Evolutionary conservation across 805 yeast genomes (phyloP).

Genomic region (Ogataea nitratoaversa): DNA sequence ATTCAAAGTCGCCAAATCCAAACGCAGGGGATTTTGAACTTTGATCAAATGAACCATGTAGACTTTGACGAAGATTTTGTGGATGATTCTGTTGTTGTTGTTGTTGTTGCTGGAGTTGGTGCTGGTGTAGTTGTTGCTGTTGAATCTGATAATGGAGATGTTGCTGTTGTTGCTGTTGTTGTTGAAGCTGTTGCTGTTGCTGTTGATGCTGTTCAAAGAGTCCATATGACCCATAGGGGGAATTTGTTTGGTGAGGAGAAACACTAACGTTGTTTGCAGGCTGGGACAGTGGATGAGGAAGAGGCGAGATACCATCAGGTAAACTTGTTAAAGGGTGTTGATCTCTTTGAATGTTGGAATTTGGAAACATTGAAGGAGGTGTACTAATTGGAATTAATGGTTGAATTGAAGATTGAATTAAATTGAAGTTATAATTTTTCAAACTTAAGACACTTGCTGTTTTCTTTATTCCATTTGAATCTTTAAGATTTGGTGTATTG

Average conservation of each 20-base stretch:
- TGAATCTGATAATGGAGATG: not conserved
- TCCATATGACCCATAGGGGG: not conserved
- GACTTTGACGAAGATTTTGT: not conserved
- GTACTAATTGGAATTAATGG: not conserved
- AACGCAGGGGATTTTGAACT: conserved; percentile 1
- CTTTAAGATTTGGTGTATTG: not conserved
- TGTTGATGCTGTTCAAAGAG: not conserved
- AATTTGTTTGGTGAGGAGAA: not conserved
- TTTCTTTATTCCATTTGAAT: not conserved
- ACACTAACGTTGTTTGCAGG: not conserved
- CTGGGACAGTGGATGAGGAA: not conserved
- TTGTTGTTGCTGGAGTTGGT: not conserved
- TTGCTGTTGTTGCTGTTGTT: not conserved
- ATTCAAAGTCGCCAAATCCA: conserved; percentile 3
- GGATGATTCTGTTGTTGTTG: conserved; percentile 1
- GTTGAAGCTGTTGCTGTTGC: not conserved
- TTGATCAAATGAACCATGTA: not conserved
- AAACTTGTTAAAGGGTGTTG: not conserved
- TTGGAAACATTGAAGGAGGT: not conserved
- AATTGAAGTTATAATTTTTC: conserved; percentile 8
- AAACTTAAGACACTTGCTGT: conserved; percentile 5
- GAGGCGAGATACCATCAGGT: not conserved
- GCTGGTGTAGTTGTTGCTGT: not conserved
- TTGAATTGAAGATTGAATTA: conserved; percentile 2
- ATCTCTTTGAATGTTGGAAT: not conserved